These are phyloP conservation scores for Phytophthora fragariae DNA, from an alignment of 352 stramenopile genomes.

Conservation along the genomic window DNA sequence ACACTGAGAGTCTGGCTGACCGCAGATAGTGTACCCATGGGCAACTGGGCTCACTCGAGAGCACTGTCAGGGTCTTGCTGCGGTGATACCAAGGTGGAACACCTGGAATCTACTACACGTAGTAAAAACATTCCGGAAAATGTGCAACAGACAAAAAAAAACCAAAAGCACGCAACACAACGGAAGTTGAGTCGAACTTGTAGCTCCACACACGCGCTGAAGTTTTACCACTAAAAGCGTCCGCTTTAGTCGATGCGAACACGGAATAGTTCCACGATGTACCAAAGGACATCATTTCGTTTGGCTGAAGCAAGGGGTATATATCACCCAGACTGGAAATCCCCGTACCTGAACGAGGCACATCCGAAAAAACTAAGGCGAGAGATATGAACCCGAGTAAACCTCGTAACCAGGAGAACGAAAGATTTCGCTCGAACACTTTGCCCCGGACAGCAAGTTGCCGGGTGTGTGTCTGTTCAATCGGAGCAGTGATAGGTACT, in stretches of 20 bases:
- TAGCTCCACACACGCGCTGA: slow-evolving; percentile 37
- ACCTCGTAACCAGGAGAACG: slow-evolving; percentile 26
- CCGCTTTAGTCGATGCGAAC: slow-evolving; percentile 19
- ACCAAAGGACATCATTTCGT: slow-evolving; percentile 33
- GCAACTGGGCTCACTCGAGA: too few relatives aligned
- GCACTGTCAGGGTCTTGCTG: too few relatives aligned
- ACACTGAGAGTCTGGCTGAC: too few relatives aligned
- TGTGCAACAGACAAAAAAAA: slow-evolving; percentile 13
- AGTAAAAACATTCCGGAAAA: slow-evolving; percentile 40
- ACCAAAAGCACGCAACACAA: slow-evolving; percentile 35
- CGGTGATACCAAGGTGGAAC: too few relatives aligned
- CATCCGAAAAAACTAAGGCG: slow-evolving; percentile 33
- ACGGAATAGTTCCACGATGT: slow-evolving; percentile 35
- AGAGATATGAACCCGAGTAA: slow-evolving; percentile 27
- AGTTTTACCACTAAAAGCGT: slow-evolving; percentile 6
- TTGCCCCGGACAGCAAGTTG: slow-evolving; percentile 15
- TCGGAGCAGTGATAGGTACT: not conserved
- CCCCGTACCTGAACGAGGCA: slow-evolving; percentile 32
- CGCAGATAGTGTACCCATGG: too few relatives aligned
- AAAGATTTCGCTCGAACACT: slow-evolving; percentile 23
- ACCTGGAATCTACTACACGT: not conserved
- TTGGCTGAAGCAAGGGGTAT: slow-evolving; percentile 30
- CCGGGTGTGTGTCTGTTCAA: slow-evolving; percentile 6
- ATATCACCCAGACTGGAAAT: slow-evolving; percentile 3
- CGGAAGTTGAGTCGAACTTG: slow-evolving; percentile 45